Conservation (phyloP, 805 yeast genomes). For the Ogataea polymorpha region DNA sequence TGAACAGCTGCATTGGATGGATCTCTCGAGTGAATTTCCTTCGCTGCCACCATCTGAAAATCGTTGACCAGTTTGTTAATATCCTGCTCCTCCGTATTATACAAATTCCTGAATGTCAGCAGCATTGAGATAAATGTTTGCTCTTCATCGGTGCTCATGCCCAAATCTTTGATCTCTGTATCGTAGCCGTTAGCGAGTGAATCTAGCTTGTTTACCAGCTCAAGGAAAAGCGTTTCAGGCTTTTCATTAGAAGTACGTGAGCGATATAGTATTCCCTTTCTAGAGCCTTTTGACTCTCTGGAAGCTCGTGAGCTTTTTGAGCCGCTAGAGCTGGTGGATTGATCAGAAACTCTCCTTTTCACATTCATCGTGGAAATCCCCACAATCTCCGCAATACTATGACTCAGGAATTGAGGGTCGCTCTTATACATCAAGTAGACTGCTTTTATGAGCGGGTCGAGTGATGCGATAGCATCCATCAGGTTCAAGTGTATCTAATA, state of each 20-base stretch:
- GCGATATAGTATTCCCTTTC: conserved; percentile 1
- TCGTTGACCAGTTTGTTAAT: conserved; percentile 5
- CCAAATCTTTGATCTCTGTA: conserved; percentile 6
- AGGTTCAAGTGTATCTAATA: not conserved
- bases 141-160: conserved; percentile 6
- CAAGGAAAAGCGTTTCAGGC: conserved; percentile 12
- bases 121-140: conserved; percentile 16
- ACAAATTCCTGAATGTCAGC: conserved; percentile 7
- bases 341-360: conserved; percentile 12
- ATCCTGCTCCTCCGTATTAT: conserved; percentile 10
- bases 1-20: conserved; percentile 12
- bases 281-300: not conserved
- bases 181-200: conserved; percentile 12
- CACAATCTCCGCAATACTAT: conserved; percentile 13
- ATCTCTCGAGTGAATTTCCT: conserved; percentile 9
- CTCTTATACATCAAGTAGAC: conserved; percentile 19
- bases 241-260: conserved; percentile 2
- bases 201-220: conserved; percentile 10
- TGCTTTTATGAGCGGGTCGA: conserved; percentile 21
- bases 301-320: conserved; percentile 1
- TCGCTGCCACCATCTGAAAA: conserved; percentile 16
- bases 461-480: conserved; percentile 8
- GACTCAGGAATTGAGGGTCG: conserved; percentile 14
- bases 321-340: conserved; percentile 8
- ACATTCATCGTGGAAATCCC: conserved; percentile 8